These are phyloP conservation scores for Sugiyamaella americana DNA, from an alignment of 805 yeast species.

Conservation along the genomic window DNA sequence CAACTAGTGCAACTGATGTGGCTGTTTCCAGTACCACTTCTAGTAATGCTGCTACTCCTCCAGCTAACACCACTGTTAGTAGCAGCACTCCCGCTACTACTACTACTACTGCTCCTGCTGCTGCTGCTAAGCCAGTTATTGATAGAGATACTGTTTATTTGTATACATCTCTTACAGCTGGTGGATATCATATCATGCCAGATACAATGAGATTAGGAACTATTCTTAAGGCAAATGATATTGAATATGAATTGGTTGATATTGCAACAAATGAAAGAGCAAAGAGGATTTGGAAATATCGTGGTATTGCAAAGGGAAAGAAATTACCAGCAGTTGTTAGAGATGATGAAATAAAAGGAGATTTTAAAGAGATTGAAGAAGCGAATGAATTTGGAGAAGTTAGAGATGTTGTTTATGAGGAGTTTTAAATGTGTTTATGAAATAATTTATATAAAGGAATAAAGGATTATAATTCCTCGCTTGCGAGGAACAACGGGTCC, in stretches of 20 bases:
- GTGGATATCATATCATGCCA: conserved; percentile 66
- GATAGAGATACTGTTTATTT: conserved; percentile 47
- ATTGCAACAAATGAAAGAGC: conserved; percentile 86
- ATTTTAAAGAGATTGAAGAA: conserved; percentile 79
- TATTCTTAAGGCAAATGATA: conserved; percentile 66
- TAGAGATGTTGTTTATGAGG: conserved; percentile 19
- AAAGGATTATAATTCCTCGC: no score
- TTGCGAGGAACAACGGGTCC: no score
- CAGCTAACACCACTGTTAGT: no score
- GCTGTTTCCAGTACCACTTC: no score
- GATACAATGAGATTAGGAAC: conserved; percentile 72
- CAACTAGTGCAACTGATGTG: no score
- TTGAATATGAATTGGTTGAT: conserved; percentile 65
- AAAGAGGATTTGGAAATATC: conserved; percentile 71
- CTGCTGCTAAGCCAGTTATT: not conserved
- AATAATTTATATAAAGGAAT: no score
- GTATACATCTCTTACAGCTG: conserved; percentile 81
- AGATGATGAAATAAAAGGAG: conserved; percentile 77
- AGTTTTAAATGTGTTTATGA: conserved; percentile 2
- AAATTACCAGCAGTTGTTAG: conserved; percentile 80
- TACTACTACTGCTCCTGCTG: not conserved
- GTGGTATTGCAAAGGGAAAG: conserved; percentile 48
- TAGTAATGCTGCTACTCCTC: no score
- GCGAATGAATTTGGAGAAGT: conserved; percentile 55
- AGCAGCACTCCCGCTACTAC: no score